These are phyloP conservation scores for Centella asiatica DNA, from an alignment of 129 eudicot species.

Conservation along the genomic window DNA sequence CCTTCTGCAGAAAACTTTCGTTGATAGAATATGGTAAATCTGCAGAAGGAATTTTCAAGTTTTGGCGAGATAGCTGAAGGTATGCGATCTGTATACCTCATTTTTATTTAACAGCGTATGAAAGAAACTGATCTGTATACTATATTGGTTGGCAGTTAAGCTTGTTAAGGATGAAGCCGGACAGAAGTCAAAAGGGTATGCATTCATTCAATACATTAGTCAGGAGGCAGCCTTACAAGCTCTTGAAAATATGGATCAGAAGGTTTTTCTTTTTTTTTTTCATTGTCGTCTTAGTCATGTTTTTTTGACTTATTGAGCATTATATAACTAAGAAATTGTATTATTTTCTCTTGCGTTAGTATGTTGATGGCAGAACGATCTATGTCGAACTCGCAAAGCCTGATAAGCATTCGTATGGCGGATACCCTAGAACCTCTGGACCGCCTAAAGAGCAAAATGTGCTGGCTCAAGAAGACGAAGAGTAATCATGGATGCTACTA, in stretches of 20 bases:
- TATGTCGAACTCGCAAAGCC: conserved; percentile 63
- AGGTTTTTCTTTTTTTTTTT: conserved; percentile 28
- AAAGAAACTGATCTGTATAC: too few relatives aligned
- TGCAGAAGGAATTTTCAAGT: conserved; percentile 57
- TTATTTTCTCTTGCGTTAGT: conserved; percentile 20
- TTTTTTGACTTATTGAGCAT: neutral
- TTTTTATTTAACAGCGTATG: neutral
- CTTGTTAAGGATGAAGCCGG: conserved; percentile 36
- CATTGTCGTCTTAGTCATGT: neutral
- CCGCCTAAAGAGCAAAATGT: conserved; percentile 25
- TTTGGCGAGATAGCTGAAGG: conserved; percentile 71
- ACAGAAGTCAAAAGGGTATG: conserved; percentile 59
- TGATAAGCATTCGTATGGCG: conserved; percentile 19
- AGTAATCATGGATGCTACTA: too few relatives aligned
- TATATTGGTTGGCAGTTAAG: conserved; percentile 32
- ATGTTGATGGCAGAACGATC: conserved; percentile 49
- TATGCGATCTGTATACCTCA: conserved; percentile 11
- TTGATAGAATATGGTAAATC: too few relatives aligned
- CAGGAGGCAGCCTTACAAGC: conserved; percentile 68
- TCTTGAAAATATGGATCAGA: conserved; percentile 56
- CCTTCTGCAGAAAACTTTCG: too few relatives aligned
- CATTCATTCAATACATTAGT: conserved; percentile 54
- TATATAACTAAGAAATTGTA: neutral
- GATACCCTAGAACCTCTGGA: conserved; percentile 45
- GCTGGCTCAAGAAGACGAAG: neutral